These are phyloP conservation scores for Apiospora phragmitis DNA, from an alignment of 2,329 filamentous ascomycete species.

Conservation along the genomic window DNA sequence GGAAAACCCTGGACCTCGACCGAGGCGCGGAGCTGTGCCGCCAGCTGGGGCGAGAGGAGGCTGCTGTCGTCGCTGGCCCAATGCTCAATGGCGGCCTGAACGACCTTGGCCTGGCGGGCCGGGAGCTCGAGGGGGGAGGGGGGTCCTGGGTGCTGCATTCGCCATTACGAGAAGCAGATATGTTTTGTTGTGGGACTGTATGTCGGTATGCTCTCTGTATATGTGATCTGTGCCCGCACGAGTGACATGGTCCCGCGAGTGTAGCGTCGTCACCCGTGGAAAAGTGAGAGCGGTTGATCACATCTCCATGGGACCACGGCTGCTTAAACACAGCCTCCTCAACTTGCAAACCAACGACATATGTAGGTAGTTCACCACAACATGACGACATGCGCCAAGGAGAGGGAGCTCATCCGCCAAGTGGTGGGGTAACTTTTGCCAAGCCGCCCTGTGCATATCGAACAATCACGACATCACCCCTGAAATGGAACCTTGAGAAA, in stretches of 20 bases:
- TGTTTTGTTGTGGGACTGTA: background rate
- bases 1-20: conserved; percentile 16
- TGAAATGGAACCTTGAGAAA: background rate
- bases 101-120: conserved; percentile 15
- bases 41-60: conserved; percentile 13
- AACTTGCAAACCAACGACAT: background rate
- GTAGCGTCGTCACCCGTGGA: background rate
- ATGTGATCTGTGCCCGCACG: background rate
- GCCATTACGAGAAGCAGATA: background rate
- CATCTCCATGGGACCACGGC: background rate
- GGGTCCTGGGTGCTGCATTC: background rate
- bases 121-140: background rate
- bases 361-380: background rate
- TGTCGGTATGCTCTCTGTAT: too few species aligned
- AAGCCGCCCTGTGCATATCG: background rate
- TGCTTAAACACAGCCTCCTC: background rate
- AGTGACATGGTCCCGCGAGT: background rate
- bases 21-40: conserved; percentile 13
- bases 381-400: background rate
- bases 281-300: background rate
- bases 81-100: conserved; percentile 17
- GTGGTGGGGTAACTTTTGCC: background rate
- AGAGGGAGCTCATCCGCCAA: background rate
- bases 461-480: background rate
- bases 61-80: conserved; percentile 13